Evolutionary conservation across 78 protist genomes (phyloP), one percentile per base, ranked within the genome.

Genomic region (Blattamonas nauphoetae): DNA sequence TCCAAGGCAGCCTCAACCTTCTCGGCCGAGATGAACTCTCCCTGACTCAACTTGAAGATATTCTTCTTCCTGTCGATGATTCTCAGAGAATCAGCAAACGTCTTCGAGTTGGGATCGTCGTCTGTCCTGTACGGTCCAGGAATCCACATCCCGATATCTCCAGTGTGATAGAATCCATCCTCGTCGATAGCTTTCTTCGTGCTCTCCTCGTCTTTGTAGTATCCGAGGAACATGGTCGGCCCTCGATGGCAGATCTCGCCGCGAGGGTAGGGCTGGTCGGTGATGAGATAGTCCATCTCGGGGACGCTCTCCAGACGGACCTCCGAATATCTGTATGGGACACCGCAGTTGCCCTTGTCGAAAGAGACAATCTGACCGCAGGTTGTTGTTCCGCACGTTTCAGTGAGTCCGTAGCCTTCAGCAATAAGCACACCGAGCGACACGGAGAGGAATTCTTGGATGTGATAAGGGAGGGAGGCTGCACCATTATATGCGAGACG

Each of bases 101-200:
- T 11, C 11, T 46, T 11, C 35, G 11, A 11, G 71, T 46, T 11
- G 71, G 71, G 71, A 6, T 29, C 71, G 71, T 46, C 71, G 71
- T 29, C n/a, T n/a, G n/a, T n/a, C 38, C 71, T 55, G 71, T 55
- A 55, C 21, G 71, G 71, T 21, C 71, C 71, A 55, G 71, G 71
- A 55, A 55, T 55, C 71, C 71, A 55, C 71, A 29, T 21, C 38
- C 71, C 71, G 38, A 55, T 21, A 84, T 84, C 86, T 6, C 86
- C 86, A 29, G 86, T 84, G 41, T 45, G 29, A 6, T 33, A 84
- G 78, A 21, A 84, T 6, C 86, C 86, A 6, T 84, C 86, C 21
- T 11, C 86, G 33, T 5, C 42, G 29, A 84, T 34, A 29, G n/a
- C 86, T 6, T 11, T 64, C 42, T 6, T 45, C 80, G 86, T 84